These are phyloP conservation scores for Naganishia cerealis DNA, from an alignment of 1,284 basidiomycete species.

Conservation along the genomic window DNA sequence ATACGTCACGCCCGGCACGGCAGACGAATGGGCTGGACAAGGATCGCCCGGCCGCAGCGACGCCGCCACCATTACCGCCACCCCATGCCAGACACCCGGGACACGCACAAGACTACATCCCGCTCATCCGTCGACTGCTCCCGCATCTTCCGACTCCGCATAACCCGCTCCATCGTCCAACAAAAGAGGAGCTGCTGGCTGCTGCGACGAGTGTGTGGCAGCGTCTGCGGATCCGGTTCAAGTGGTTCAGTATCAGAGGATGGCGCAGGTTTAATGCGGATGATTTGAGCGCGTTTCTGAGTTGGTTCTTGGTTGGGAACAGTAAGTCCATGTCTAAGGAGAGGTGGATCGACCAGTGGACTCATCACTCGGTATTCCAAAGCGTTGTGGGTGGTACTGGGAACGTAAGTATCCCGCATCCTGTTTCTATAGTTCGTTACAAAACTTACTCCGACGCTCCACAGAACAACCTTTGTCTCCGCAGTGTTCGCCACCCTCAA, in stretches of 20 bases:
- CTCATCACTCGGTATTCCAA: not conserved
- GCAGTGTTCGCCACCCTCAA: slow-evolving; percentile 86
- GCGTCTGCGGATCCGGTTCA: slow-evolving; percentile 84
- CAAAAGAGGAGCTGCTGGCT: slow-evolving; percentile 80
- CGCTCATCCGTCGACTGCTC: slow-evolving; percentile 69
- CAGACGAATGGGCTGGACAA: not conserved
- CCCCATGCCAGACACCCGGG: slow-evolving; percentile 41
- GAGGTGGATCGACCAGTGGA: not conserved
- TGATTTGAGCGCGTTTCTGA: slow-evolving; percentile 93
- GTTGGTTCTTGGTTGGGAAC: slow-evolving; percentile 91
- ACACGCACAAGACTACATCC: slow-evolving; percentile 65
- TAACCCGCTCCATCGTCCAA: slow-evolving; percentile 71
- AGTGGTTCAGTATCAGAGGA: slow-evolving; percentile 95
- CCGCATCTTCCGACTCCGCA: slow-evolving; percentile 43
- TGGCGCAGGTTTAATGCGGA: slow-evolving; percentile 95
- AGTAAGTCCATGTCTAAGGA: slow-evolving; percentile 51
- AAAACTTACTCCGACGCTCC: slow-evolving; percentile 72
- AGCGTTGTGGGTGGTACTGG: slow-evolving; percentile 21
- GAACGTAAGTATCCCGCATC: not conserved
- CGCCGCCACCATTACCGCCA: slow-evolving; percentile 11
- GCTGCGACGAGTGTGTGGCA: slow-evolving; percentile 88
- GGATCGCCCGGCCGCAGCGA: not conserved
- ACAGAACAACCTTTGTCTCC: slow-evolving; percentile 96
- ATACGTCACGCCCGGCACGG: not conserved
- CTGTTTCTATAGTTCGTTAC: not conserved